Evolutionary conservation across 2,329 filamentous ascomycete genomes (phyloP), one percentile per base, ranked within the genome.

Genomic region (Falciphora oryzae): DNA sequence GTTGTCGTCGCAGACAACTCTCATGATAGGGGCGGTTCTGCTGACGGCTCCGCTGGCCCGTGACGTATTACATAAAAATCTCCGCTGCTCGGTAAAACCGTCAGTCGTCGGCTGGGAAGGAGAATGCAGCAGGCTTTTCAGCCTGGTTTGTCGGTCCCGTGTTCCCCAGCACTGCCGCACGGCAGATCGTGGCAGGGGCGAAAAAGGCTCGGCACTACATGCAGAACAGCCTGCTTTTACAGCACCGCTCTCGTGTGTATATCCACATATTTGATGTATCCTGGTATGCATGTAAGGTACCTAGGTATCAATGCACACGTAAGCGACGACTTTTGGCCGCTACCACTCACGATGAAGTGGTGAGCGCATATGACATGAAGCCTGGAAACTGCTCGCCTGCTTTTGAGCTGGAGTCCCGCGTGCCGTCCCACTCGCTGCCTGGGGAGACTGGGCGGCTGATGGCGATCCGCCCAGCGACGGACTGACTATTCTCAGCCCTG

Each of bases 11-110:
- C 22, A 1, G 44, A 2, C 44, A 2, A 4, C 10, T 6, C 22
- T n/a, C 44, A 11, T n/a, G 22, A 53, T 53, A 53, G 44, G 44
- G 44, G 44, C 44, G 44, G 44, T 53, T 53, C 44, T 53, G 44
- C 44, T 53, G 44, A 53, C 44, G 44, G 44, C n/a, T 53, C 44
- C 44, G 44, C 44, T 53, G 44, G 44, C 44, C 44, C 44, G 44
- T 53, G 44, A 53, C 44, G 2, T 11, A 53, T 53, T 53, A 53
- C 44, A 22, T 53, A 53, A 44, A 22, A 3, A n/a, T 8, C 44
- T n/a, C 44, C 22, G 18, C 44, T n/a, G 18, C 44, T 53, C 44
- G 44, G 44, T n/a, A 53, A 53, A 32, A 53, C 1, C 44, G 8
- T 11, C 35, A 4, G 14, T 11, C 8, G 11, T 8, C 3, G 35